Evolutionary conservation across 1,139 yeast species (phyloP).

Genomic region (Zygotorulaspora mrakii): DNA sequence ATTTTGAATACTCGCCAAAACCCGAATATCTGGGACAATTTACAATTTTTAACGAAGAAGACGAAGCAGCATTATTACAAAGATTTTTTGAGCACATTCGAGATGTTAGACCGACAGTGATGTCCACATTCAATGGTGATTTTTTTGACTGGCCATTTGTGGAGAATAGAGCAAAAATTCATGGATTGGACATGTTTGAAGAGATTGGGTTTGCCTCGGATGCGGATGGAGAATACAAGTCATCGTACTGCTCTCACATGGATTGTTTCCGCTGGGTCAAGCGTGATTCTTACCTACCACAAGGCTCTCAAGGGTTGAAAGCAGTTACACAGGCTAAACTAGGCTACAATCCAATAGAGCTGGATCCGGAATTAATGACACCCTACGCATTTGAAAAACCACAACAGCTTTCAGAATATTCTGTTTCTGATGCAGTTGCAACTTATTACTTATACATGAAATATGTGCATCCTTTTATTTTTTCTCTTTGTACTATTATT

Average conservation of each 20-base stretch:
- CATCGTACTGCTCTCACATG: constrained; percentile 92
- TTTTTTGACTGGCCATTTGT: constrained; percentile 99
- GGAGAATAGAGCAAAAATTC: constrained; percentile 76
- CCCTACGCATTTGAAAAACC: constrained; percentile 95
- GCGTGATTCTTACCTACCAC: constrained; percentile 95
- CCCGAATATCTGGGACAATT: constrained; percentile 93
- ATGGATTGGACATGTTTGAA: constrained; percentile 83
- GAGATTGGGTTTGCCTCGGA: constrained; percentile 95
- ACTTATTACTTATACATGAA: constrained; percentile 94
- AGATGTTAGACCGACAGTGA: constrained; percentile 87
- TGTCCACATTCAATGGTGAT: constrained; percentile 97
- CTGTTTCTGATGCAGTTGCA: constrained; percentile 99
- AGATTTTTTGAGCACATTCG: constrained; percentile 87
- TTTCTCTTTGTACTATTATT: constrained; percentile 90
- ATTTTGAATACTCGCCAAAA: constrained; percentile 95
- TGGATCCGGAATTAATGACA: constrained; percentile 97
- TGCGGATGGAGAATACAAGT: constrained; percentile 86
- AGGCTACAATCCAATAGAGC: constrained; percentile 93
- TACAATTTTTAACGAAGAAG: constrained; percentile 83
- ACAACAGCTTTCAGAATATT: constrained; percentile 87
- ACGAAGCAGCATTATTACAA: constrained; percentile 69
- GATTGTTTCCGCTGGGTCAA: constrained; percentile 99
- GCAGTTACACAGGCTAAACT: constrained; percentile 95
- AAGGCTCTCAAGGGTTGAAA: constrained; percentile 96
- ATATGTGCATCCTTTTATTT: constrained; percentile 95